Evolutionary conservation across 306 rosid species (phyloP), one percentile per base, ranked within the genome.

Genomic region (Quillaja saponaria): DNA sequence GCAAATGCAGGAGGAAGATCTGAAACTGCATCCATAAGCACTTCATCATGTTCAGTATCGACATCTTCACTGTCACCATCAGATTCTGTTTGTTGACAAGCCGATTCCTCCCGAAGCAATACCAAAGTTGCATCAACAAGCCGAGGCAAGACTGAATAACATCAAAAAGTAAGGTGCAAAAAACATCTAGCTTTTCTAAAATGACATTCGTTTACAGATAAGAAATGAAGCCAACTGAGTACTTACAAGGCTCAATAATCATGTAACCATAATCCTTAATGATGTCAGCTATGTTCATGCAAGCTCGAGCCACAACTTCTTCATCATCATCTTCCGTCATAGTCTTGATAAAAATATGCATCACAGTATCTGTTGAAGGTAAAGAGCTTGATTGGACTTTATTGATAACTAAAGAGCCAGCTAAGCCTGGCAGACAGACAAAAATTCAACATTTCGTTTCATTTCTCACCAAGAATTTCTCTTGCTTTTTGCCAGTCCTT

Each of bases 1-100:
- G 99, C 99, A 75, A 87, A 83, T 57, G 95, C 97, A 57, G 99
- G 99, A 63, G 87, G 95, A 53, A 89, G 91, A 76, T 94, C 99
- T 61, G 95, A 89, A 69, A 94, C 97, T 34, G 97, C 97, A 63
- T 94, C 99, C 97, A 94, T 89, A 33, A 94, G 96, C 34, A 87
- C 85, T 83, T 89, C 97, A 58, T 94, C 95, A 8, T 89, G 99
- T 58, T 72, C 62, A 61, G 85, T 63, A 73, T 83, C 97, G 63
- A 75, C 96, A 19, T 89, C 97, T 54, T 94, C 97, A 54, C 85
- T 71, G 48, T 94, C 99, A 75, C 91, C 75, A 48, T 85, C 97
- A 4, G 94, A 87, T 61, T 74, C 97, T 66, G 67, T 67, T 72
- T 45, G 85, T 81, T 94, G 99, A 76, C 99, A 94, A 65, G 86